These are phyloP conservation scores for Ceratobasidium sp. DNA, from an alignment of 1,284 basidiomycete species.

Conservation along the genomic window DNA sequence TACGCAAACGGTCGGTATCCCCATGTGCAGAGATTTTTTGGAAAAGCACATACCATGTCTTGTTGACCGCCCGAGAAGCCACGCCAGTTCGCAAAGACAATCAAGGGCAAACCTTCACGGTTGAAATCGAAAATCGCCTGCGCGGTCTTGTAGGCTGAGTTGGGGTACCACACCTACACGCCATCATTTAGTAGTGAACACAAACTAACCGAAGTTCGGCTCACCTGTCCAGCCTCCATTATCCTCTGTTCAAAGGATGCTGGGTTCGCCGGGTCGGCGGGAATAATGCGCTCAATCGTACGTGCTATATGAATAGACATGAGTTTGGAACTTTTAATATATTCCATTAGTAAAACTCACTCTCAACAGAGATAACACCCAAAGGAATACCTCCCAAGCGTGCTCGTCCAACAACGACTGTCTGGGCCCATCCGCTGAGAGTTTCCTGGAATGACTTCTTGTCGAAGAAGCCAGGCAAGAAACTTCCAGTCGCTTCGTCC, in stretches of 20 bases:
- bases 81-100: constrained; percentile 99
- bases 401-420: constrained; percentile 96
- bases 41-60: constrained; percentile 75
- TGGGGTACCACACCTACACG: constrained; percentile 87
- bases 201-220: background rate
- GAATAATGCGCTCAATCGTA: constrained; percentile 95
- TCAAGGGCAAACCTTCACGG: constrained; percentile 94
- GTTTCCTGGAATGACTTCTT: constrained; percentile 97
- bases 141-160: constrained; percentile 99
- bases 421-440: constrained; percentile 96
- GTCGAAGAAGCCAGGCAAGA: constrained; percentile 95
- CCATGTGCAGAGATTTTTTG: background rate
- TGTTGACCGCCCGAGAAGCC: constrained; percentile 99
- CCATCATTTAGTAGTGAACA: background rate
- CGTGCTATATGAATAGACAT: constrained; percentile 61
- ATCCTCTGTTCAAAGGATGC: constrained; percentile 97
- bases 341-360: constrained; percentile 45
- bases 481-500: constrained; percentile 82
- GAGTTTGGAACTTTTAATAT: background rate
- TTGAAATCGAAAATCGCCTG: constrained; percentile 99
- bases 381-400: constrained; percentile 97
- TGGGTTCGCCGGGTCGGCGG: constrained; percentile 99
- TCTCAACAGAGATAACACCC: constrained; percentile 98
- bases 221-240: constrained; percentile 97
- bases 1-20: constrained; percentile 43